Percentiles rank a stretch among this genome's conserved stretches.
These are phyloP conservation scores for Russula compacta DNA, from an alignment of 768 basidiomycete species.

Conservation along the genomic window DNA sequence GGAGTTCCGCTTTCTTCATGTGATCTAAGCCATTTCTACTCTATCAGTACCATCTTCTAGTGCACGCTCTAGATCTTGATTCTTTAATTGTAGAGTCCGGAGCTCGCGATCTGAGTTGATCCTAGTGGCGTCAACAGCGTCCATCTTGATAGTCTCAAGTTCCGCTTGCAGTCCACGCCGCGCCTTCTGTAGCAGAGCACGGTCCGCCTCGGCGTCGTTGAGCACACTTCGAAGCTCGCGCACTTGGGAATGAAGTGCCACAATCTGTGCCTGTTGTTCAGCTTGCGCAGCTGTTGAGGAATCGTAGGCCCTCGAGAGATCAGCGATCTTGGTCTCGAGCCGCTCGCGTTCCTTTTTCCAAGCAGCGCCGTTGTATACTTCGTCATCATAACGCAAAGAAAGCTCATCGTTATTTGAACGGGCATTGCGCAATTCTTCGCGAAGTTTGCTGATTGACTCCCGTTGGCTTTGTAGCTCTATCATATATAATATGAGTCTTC, in stretches of 20 bases:
- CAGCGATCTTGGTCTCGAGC: slow-evolving; percentile 71
- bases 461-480: slow-evolving; percentile 71
- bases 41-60: slow-evolving; percentile 74
- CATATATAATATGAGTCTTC: background rate
- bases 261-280: slow-evolving; percentile 80
- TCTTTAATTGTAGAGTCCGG: slow-evolving; percentile 67
- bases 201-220: slow-evolving; percentile 80
- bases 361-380: slow-evolving; percentile 63
- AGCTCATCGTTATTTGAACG: slow-evolving; percentile 71
- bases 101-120: slow-evolving; percentile 65
- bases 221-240: slow-evolving; percentile 72
- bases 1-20: slow-evolving; percentile 73
- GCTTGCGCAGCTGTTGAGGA: slow-evolving; percentile 59
- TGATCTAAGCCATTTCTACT: slow-evolving; percentile 62
- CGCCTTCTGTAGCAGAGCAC: slow-evolving; percentile 70
- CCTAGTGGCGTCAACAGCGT: slow-evolving; percentile 60
- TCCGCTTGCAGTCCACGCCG: slow-evolving; percentile 73
- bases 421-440: slow-evolving; percentile 72
- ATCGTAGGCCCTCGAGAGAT: slow-evolving; percentile 69
- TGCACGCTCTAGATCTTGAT: slow-evolving; percentile 71
- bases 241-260: slow-evolving; percentile 76
- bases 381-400: slow-evolving; percentile 66
- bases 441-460: slow-evolving; percentile 63
- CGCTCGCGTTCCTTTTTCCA: slow-evolving; percentile 89
- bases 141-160: slow-evolving; percentile 70